phyloP scores from a whole-genome alignment of 2,329 filamentous ascomycete species.

The Penicillium sp. region DNA sequence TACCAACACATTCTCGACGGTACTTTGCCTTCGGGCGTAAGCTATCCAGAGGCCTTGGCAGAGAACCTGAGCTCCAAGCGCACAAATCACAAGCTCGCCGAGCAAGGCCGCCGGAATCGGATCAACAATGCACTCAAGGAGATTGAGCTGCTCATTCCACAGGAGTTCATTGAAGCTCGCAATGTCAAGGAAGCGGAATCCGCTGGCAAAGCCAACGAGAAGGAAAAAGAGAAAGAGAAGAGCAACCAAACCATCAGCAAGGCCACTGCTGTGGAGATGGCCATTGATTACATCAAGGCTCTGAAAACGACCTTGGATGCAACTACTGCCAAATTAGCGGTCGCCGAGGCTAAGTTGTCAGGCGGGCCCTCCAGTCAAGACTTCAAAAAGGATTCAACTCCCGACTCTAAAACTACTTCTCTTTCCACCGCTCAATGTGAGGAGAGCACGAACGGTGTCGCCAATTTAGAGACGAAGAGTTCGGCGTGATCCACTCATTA shows the following conservation, averaged over 20 bases:
- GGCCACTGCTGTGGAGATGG: constrained; percentile 94
- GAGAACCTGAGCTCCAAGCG: constrained; percentile 94
- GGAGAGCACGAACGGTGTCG: not conserved
- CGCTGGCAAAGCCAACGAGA: constrained; percentile 44
- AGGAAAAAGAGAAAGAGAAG: constrained; percentile 49
- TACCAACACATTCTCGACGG: constrained; percentile 97
- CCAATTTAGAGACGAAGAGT: not conserved
- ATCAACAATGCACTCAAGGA: constrained; percentile 93
- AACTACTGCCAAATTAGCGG: constrained; percentile 62
- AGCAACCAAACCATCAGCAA: constrained; percentile 73
- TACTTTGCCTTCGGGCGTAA: constrained; percentile 82
- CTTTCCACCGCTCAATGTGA: not conserved
- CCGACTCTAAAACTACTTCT: not conserved
- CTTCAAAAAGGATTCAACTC: not conserved
- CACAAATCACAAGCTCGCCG: constrained; percentile 95
- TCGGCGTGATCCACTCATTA: not conserved
- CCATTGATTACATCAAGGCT: constrained; percentile 90
- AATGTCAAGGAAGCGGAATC: constrained; percentile 39
- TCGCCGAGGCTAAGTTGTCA: constrained; percentile 55
- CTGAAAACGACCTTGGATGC: constrained; percentile 71
- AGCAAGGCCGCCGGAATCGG: constrained; percentile 90
- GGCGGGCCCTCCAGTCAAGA: not conserved
- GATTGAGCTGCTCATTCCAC: constrained; percentile 82
- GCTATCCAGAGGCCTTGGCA: constrained; percentile 85
- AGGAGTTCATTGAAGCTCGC: constrained; percentile 46